Evolutionary conservation across 1,139 yeast species (phyloP).

Genomic region (Saccharomycopsis crataegensis): DNA sequence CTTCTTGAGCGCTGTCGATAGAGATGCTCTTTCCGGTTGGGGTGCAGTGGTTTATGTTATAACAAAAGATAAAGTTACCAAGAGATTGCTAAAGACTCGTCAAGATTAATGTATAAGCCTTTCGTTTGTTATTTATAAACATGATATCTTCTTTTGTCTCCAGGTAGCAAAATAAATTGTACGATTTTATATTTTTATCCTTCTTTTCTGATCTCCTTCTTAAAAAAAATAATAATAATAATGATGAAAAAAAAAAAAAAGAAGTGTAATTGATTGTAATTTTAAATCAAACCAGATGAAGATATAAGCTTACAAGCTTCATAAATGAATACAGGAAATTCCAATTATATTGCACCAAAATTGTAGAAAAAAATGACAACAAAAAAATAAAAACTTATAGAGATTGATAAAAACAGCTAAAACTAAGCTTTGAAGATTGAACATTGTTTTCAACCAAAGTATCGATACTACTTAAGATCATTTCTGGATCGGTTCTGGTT

Average conservation of each 20-base stretch:
- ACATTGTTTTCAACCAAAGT: constrained; percentile 13
- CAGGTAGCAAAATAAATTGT: too few species aligned
- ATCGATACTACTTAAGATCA: constrained; percentile 13
- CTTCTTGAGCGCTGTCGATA: constrained; percentile 86
- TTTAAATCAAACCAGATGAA: too few species aligned
- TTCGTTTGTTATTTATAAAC: neutral
- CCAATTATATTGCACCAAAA: too few species aligned
- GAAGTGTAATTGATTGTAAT: too few species aligned
- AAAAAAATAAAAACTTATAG: too few species aligned
- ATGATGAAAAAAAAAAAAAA: neutral
- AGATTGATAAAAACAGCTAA: constrained; percentile 7
- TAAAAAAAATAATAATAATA: neutral
- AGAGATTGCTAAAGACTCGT: constrained; percentile 84
- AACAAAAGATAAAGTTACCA: constrained; percentile 85
- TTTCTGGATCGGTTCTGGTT: constrained; percentile 9
- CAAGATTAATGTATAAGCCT: constrained; percentile 56
- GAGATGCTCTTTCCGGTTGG: constrained; percentile 98
- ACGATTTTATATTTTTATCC: neutral
- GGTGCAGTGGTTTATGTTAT: constrained; percentile 93
- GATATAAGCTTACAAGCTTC: too few species aligned
- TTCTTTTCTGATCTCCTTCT: neutral
- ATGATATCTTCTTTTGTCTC: too few species aligned
- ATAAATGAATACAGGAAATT: too few species aligned
- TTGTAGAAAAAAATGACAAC: too few species aligned
- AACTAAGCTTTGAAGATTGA: constrained; percentile 8